These are phyloP conservation scores for Dioscorea cayenensis DNA, from an alignment of 116 monocot species.

Conservation along the genomic window DNA sequence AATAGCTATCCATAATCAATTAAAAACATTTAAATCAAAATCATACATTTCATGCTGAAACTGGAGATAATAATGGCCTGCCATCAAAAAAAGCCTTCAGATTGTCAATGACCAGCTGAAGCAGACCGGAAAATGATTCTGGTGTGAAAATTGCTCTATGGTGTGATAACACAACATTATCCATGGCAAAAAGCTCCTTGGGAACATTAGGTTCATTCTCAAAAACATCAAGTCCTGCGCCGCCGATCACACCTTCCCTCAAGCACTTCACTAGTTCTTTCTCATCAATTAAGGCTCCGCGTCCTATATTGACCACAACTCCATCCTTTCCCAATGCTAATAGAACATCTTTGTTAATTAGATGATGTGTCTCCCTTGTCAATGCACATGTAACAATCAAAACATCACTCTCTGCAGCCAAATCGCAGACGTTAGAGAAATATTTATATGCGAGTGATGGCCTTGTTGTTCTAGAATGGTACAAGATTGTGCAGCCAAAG, in stretches of 20 bases:
- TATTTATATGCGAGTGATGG: neutral
- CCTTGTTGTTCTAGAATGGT: neutral
- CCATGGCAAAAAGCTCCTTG: constrained; percentile 2
- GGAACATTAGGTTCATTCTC: constrained; percentile 8
- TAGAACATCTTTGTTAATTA: constrained; percentile 3
- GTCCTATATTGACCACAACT: constrained; percentile 3
- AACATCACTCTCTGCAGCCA: constrained; percentile 6
- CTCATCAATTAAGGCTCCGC: constrained; percentile 8
- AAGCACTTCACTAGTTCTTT: constrained; percentile 6
- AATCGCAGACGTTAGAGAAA: neutral
- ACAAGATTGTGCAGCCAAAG: constrained; percentile 4
- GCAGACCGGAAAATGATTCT: neutral
- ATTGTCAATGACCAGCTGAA: constrained; percentile 6
- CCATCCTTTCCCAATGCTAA: constrained; percentile 5
- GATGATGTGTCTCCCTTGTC: constrained; percentile 5
- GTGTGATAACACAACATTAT: constrained; percentile 7
- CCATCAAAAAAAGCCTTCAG: constrained; percentile 6
- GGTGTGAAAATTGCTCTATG: constrained; percentile 7
- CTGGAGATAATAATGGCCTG: constrained; percentile 6
- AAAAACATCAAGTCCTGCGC: constrained; percentile 11
- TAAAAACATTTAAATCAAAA: too few relatives aligned
- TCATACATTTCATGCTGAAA: neutral
- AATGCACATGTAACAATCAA: constrained; percentile 3
- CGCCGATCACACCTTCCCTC: neutral
- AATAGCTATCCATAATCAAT: too few relatives aligned